Base-by-base conservation (phyloP, 441 rosid species). In the Adansonia grandidieri region DNA sequence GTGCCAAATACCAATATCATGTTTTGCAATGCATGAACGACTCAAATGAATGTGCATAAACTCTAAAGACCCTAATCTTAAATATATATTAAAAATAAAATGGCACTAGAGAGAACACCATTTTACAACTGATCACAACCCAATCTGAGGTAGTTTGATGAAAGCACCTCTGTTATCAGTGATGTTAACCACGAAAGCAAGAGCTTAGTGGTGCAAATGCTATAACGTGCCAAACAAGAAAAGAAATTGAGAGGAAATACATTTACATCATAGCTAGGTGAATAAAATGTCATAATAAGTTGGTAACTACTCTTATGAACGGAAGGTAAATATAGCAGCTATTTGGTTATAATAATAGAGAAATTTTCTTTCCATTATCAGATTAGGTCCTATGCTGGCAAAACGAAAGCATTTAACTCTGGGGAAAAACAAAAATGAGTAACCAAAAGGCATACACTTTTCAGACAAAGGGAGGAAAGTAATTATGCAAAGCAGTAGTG, bases 261-360 rank as follows among this genome's bases (percentile, higher is more conserved):
- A 32, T 2, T 2, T 32, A 32, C 2, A 32, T 3, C 0, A 0
- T 54, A 72, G 50, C 50, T 54, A 72, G 75, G 37, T 37, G 11
- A 37, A 71, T 28, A 54, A 53, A 54, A 37, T 72, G 64, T 17
- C 64, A 72, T 72, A 32, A 72, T 54, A 37, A 71, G 75, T 54
- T 54, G 9, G 37, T 9, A 54, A 54, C 75, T 32, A 37, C 9
- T 69, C 42, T 22, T 37, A 28, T 17, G 48, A 72, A 6, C 10
- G 0, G n/a, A 72, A 17, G n/a, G 50, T 54, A 51, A 71, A 24
- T 4, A 32, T 72, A 54, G n/a, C 17, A 3, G 4, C 37, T 54
- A 17, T 54, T 54, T 37, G 50, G 50, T 56, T 24, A 53, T 53
- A 13, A 5, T 5, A 51, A 53, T 15, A 53, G 44, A n/a, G 20